phyloP scores from a whole-genome alignment of 2,329 filamentous ascomycete genomes.

The Microcera coccophila region DNA sequence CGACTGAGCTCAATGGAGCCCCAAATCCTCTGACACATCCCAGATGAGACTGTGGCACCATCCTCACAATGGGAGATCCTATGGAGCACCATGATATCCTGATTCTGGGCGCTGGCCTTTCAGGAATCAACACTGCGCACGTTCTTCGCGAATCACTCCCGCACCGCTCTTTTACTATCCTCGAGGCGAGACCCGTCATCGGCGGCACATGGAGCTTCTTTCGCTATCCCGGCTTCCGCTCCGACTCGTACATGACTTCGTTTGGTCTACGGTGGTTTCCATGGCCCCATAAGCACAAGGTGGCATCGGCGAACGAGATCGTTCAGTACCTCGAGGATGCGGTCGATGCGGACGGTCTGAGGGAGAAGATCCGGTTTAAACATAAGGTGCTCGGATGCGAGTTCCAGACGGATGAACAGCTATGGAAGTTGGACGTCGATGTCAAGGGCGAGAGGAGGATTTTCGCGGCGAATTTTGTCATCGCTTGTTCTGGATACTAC shows the following conservation, averaged over 20 bases:
- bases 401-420: constrained; percentile 54
- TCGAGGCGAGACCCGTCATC: constrained; percentile 62
- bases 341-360: constrained; percentile 47
- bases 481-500: constrained; percentile 66
- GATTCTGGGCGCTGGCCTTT: constrained; percentile 68
- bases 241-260: constrained; percentile 58
- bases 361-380: constrained; percentile 49
- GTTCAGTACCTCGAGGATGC: constrained; percentile 52
- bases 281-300: constrained; percentile 54
- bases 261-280: constrained; percentile 69
- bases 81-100: constrained; percentile 47
- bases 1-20: background rate
- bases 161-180: constrained; percentile 55
- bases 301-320: constrained; percentile 52
- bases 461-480: constrained; percentile 50
- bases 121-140: constrained; percentile 71
- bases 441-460: constrained; percentile 20
- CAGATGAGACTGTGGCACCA: background rate
- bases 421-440: constrained; percentile 50
- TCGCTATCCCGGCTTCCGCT: constrained; percentile 69
- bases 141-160: constrained; percentile 58
- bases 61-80: constrained; percentile 13
- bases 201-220: constrained; percentile 80
- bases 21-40: background rate
- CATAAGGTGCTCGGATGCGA: constrained; percentile 46